These are phyloP conservation scores for Hymenoscyphus repandus DNA, from an alignment of 2,329 filamentous ascomycete species.

Conservation along the genomic window DNA sequence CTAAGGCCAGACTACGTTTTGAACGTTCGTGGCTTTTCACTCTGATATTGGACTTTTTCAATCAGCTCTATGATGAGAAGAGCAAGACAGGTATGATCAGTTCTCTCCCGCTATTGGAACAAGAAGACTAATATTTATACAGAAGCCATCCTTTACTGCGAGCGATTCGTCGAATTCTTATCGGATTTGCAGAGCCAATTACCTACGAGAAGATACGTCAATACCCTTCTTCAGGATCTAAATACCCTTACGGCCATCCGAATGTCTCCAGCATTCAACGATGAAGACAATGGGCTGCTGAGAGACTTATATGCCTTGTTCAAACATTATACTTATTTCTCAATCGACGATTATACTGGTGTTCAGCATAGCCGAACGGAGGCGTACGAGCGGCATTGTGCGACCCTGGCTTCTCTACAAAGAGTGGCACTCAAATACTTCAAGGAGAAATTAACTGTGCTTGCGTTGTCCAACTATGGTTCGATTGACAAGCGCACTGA, in stretches of 20 bases:
- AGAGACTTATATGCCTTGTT: conserved; percentile 78
- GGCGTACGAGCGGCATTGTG: conserved; percentile 76
- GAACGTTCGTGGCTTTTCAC: conserved; percentile 93
- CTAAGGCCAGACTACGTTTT: conserved; percentile 77
- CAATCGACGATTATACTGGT: conserved; percentile 87
- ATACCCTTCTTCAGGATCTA: conserved; percentile 78
- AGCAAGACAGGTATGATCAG: conserved; percentile 39
- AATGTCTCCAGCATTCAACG: conserved; percentile 72
- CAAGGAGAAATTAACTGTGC: conserved; percentile 82
- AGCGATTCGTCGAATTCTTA: conserved; percentile 87
- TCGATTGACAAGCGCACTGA: conserved; percentile 78
- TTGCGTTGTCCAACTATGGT: conserved; percentile 88
- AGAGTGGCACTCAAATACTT: conserved; percentile 74
- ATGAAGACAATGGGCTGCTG: conserved; percentile 69
- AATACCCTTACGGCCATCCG: conserved; percentile 74
- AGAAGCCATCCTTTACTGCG: conserved; percentile 76
- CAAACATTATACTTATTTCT: conserved; percentile 80
- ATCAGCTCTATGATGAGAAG: conserved; percentile 58
- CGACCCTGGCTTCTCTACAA: conserved; percentile 72
- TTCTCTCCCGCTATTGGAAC: neutral
- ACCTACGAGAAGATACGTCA: conserved; percentile 89
- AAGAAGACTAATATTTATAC: conserved; percentile 28
- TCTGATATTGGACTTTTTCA: conserved; percentile 76
- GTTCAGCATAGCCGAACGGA: conserved; percentile 66
- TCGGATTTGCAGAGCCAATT: conserved; percentile 89